These are phyloP conservation scores for Salix arbutifolia DNA, from an alignment of 345 rosid species.

Conservation along the genomic window DNA sequence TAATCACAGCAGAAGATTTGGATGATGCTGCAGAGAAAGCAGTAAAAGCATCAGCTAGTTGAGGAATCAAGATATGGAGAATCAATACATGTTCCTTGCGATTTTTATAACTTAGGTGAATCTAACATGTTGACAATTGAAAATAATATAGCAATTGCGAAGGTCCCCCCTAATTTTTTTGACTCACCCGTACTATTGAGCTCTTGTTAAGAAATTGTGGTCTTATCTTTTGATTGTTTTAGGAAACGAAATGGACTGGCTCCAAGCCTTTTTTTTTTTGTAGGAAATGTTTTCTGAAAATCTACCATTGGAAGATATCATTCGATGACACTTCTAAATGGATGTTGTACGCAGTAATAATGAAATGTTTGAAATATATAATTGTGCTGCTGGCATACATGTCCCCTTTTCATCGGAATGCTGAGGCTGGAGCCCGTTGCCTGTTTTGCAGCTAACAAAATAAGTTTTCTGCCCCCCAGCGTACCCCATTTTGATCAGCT, in stretches of 20 bases:
- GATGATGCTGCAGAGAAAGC: conserved; percentile 99
- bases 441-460: neutral
- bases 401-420: too few relatives aligned
- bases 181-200: neutral
- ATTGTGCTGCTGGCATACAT: too few relatives aligned
- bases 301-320: neutral
- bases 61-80: neutral
- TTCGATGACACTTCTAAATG: too few relatives aligned
- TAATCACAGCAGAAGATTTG: conserved; percentile 88
- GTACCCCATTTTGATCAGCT: conserved; percentile 46
- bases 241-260: neutral
- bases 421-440: too few relatives aligned
- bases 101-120: conserved; percentile 2
- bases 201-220: neutral
- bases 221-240: neutral
- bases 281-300: neutral
- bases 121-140: neutral
- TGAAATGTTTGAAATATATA: neutral
- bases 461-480: conserved; percentile 60
- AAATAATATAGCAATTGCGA: conserved; percentile 8
- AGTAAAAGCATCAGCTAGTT: conserved; percentile 40
- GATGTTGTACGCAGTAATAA: neutral
- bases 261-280: neutral
- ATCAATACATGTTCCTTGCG: neutral
- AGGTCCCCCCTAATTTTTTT: neutral